Evolutionary conservation across 1,284 basidiomycete species (phyloP).

Genomic region (Sporisorium exsertum): DNA sequence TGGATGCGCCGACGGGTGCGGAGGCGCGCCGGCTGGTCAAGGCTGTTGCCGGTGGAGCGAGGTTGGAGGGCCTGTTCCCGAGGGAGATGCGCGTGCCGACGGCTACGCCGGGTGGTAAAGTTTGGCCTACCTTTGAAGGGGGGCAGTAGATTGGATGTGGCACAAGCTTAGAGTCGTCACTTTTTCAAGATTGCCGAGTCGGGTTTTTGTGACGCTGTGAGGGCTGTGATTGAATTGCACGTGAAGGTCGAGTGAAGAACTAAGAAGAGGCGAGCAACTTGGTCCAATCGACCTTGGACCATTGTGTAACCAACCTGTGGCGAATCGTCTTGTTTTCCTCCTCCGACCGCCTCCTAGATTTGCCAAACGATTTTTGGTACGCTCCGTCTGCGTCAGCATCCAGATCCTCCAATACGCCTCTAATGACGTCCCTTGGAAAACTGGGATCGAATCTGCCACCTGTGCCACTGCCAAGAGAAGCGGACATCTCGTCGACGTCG

Average conservation of each 20-base stretch:
- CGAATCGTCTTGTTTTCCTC: conserved; percentile 77
- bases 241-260: neutral
- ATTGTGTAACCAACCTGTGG: conserved; percentile 75
- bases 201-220: neutral
- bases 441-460: conserved; percentile 40
- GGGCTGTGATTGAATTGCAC: neutral
- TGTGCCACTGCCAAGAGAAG: conserved; percentile 13
- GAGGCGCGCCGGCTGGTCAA: conserved; percentile 51
- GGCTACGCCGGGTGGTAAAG: conserved; percentile 53
- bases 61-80: conserved; percentile 65
- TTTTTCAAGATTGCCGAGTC: neutral
- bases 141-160: conserved; percentile 1
- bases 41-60: conserved; percentile 51
- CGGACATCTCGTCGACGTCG: conserved; percentile 69
- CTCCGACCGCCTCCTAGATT: conserved; percentile 70
- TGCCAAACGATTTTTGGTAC: conserved; percentile 71
- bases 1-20: conserved; percentile 47
- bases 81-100: conserved; percentile 66
- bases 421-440: conserved; percentile 94
- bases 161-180: neutral
- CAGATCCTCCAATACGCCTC: conserved; percentile 88
- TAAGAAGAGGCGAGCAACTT: conserved; percentile 40
- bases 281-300: conserved; percentile 70
- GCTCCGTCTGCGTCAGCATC: conserved; percentile 74
- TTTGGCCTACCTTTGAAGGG: conserved; percentile 46